A percentile compares a stretch with the other conserved stretches of the same genome.
Conservation (phyloP, 2,329 filamentous ascomycete genomes). For the Sporothrix sp. region DNA sequence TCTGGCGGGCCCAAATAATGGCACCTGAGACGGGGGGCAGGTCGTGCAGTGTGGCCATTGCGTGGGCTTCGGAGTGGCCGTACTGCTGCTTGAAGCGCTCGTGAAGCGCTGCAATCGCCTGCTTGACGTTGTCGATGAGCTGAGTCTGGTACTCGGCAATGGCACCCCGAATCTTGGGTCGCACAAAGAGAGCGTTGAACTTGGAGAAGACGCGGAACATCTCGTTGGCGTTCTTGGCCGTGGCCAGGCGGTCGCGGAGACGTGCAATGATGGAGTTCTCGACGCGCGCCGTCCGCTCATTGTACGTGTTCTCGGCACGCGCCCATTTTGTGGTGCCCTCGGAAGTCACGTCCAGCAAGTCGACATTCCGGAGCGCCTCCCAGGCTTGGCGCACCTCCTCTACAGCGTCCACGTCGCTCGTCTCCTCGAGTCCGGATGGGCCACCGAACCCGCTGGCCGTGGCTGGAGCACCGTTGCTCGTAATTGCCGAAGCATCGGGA, state of each 20-base stretch:
- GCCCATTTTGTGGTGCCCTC: slow-evolving; percentile 90
- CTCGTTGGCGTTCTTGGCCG: slow-evolving; percentile 93
- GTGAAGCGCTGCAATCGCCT: slow-evolving; percentile 85
- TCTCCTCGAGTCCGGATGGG: slow-evolving; percentile 61
- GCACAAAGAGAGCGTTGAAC: slow-evolving; percentile 96
- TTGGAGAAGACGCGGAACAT: slow-evolving; percentile 99
- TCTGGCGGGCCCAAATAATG: slow-evolving; percentile 96
- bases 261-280: slow-evolving; percentile 98
- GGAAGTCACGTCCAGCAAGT: slow-evolving; percentile 82
- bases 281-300: slow-evolving; percentile 90
- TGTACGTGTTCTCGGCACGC: slow-evolving; percentile 90
- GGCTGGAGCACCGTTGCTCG: slow-evolving; percentile 1
- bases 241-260: slow-evolving; percentile 82
- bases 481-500: slow-evolving; percentile 43
- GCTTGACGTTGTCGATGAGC: slow-evolving; percentile 95
- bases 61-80: slow-evolving; percentile 92
- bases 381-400: slow-evolving; percentile 94
- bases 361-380: slow-evolving; percentile 85
- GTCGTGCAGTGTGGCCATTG: slow-evolving; percentile 95
- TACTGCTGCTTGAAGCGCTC: slow-evolving; percentile 99
- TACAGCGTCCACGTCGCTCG: slow-evolving; percentile 93
- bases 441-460: slow-evolving; percentile 27
- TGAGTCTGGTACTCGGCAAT: slow-evolving; percentile 98
- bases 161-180: slow-evolving; percentile 96
- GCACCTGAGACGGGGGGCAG: slow-evolving; percentile 91